These are phyloP conservation scores for Piper betle DNA, from an alignment of 164 flowering plant genomes.

Conservation along the genomic window DNA sequence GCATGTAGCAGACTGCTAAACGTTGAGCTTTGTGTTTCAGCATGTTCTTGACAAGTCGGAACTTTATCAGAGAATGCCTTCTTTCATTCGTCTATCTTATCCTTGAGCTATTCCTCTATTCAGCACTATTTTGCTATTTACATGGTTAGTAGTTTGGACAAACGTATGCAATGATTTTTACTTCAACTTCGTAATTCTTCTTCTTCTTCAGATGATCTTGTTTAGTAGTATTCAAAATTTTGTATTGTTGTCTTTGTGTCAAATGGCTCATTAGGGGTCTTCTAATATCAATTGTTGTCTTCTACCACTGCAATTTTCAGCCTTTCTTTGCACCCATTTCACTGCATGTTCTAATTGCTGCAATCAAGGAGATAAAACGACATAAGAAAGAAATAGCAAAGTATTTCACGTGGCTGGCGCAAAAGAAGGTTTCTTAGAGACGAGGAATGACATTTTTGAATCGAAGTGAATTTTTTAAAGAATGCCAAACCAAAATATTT, in stretches of 20 bases:
- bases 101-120: constrained; percentile 90
- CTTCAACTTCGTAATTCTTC: not conserved
- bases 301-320: constrained; percentile 23
- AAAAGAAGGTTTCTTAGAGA: constrained; percentile 15
- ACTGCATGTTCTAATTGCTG: constrained; percentile 72
- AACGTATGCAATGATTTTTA: not conserved
- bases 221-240: not conserved
- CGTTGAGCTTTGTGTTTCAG: constrained; percentile 24
- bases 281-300: not conserved
- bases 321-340: constrained; percentile 89
- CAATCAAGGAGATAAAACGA: constrained; percentile 63
- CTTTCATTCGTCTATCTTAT: constrained; percentile 93
- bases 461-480: too few relatives aligned
- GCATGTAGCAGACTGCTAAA: constrained; percentile 1
- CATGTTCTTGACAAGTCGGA: constrained; percentile 69
- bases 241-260: not conserved
- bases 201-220: not conserved
- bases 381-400: constrained; percentile 57
- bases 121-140: constrained; percentile 96
- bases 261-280: not conserved
- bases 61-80: constrained; percentile 93
- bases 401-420: constrained; percentile 47
- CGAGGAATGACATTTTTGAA: too few relatives aligned
- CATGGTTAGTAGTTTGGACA: constrained; percentile 46
- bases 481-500: too few relatives aligned